Conservation (phyloP, 176 grass and related monocot species). For the Rhynchospora pubera region DNA sequence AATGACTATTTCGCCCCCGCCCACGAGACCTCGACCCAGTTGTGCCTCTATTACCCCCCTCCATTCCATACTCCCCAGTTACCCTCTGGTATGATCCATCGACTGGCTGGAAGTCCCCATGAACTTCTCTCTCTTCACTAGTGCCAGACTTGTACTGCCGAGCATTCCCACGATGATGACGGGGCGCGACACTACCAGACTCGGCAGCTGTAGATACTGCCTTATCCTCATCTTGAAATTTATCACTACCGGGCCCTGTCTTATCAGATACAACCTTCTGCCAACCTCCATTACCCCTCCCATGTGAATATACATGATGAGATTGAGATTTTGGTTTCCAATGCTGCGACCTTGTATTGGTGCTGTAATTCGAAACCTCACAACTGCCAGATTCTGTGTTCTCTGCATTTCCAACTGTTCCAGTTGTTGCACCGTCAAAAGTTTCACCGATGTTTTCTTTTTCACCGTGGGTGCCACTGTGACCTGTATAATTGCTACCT, state of each 20-base stretch:
- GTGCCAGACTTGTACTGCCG: conserved; percentile 16
- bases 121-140: background rate
- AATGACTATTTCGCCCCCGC: conserved; percentile 17
- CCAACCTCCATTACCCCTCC: conserved; percentile 27
- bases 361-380: conserved; percentile 37
- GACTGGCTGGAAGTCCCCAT: background rate
- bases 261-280: conserved; percentile 25
- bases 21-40: conserved; percentile 15
- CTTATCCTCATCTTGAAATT: conserved; percentile 23
- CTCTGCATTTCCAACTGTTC: conserved; percentile 29
- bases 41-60: background rate
- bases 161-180: conserved; percentile 2
- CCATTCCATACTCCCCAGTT: conserved; percentile 3
- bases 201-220: background rate
- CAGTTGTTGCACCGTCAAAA: background rate
- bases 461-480: conserved; percentile 26
- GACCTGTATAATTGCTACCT: conserved; percentile 29
- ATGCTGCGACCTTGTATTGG: conserved; percentile 33
- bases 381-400: conserved; percentile 35
- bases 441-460: conserved; percentile 27
- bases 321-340: conserved; percentile 81
- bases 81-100: background rate
- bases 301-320: conserved; percentile 27
- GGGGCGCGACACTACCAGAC: background rate
- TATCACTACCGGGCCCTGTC: background rate